Conservation (phyloP, 106 monocot genomes). For the Dendrobium catenatum region DNA sequence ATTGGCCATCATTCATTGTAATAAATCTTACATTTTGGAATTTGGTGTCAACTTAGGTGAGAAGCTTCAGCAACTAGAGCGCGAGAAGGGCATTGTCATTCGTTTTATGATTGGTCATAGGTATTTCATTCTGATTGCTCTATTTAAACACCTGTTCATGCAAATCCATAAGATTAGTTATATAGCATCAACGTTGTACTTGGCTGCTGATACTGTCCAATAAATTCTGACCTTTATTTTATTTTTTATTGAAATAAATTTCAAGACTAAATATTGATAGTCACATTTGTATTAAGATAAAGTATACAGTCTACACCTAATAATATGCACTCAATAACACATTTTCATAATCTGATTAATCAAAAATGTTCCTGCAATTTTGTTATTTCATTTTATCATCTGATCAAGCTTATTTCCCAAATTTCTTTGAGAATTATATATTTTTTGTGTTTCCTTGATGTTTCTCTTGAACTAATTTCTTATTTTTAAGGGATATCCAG, state of each 20-base stretch:
- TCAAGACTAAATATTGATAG: background rate
- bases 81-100: constrained; percentile 7
- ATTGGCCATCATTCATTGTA: background rate
- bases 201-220: background rate
- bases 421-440: background rate
- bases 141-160: background rate
- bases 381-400: background rate
- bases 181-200: background rate
- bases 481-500: background rate
- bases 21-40: background rate
- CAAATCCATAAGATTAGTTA: background rate
- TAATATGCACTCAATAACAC: constrained; percentile 5
- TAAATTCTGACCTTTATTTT: background rate
- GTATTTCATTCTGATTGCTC: background rate
- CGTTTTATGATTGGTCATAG: constrained; percentile 14
- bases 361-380: background rate
- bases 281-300: background rate
- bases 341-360: background rate
- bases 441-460: background rate
- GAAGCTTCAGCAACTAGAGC: constrained; percentile 8
- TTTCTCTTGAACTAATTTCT: background rate
- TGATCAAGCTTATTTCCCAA: background rate
- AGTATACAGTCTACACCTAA: background rate
- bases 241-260: constrained; percentile 2
- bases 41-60: constrained; percentile 7